Evolutionary conservation across 169 alveolate genomes (phyloP).

Genomic region (Babesia ovata): DNA sequence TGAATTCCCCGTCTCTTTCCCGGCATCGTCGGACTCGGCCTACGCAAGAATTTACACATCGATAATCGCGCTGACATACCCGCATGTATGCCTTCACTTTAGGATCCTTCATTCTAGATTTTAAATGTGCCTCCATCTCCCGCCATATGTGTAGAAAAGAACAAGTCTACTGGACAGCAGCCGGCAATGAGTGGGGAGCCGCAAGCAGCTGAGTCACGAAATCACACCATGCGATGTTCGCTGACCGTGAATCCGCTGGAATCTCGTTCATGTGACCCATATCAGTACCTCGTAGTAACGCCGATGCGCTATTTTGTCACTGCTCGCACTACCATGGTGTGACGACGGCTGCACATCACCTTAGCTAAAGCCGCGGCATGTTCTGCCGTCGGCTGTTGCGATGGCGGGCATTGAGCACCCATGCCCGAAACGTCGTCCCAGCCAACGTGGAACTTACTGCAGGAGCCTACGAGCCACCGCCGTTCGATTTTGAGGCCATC

Average conservation of each 20-base stretch:
- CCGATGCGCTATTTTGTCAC: no score
- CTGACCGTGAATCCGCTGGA: no score
- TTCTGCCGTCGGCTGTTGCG: background rate
- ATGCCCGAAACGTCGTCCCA: background rate
- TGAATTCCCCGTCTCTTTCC: background rate
- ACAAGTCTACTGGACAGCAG: no score
- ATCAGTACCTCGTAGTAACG: no score
- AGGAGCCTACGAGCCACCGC: constrained; percentile 16
- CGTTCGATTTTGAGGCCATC: constrained; percentile 34
- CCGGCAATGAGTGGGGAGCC: constrained; percentile 1
- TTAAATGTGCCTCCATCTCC: background rate
- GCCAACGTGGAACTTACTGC: background rate
- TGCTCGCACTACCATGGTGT: no score
- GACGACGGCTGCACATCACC: no score
- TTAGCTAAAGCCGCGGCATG: background rate
- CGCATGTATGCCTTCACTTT: constrained; percentile 7
- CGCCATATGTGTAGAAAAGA: constrained; percentile 7
- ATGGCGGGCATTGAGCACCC: constrained; percentile 5
- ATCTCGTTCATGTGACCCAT: no score
- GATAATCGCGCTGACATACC: background rate
- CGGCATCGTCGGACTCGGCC: constrained; percentile 4
- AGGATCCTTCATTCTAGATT: background rate
- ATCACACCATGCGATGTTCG: no score
- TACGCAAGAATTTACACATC: constrained; percentile 4
- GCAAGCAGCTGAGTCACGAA: background rate